A percentile compares a stretch with the other conserved stretches of the same genome.
phyloP scores from a whole-genome alignment of 495 filamentous ascomycete genomes.

The Tuber melanosporum region DNA sequence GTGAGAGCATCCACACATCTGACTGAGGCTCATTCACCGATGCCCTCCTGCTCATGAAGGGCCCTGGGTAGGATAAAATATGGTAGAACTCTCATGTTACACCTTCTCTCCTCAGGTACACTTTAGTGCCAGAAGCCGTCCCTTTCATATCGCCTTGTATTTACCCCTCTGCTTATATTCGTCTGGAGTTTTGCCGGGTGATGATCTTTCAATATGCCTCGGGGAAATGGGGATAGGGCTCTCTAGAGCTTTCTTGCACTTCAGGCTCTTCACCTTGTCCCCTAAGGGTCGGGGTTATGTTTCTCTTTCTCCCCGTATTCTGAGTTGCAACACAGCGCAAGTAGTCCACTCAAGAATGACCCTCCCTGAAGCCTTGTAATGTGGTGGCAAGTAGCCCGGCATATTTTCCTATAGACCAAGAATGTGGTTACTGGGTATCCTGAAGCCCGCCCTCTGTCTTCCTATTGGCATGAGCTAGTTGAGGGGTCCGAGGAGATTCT shows the following conservation, averaged over 20 bases:
- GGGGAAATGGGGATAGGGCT: not conserved
- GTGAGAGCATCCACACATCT: not conserved
- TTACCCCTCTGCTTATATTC: not conserved
- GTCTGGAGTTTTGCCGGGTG: not conserved
- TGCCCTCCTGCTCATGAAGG: not conserved
- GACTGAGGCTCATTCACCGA: not conserved
- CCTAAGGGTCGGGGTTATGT: not conserved
- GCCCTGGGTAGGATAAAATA: not conserved
- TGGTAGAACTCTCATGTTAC: not conserved
- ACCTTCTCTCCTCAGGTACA: not conserved
- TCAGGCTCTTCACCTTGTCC: not conserved
- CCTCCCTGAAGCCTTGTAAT: not conserved
- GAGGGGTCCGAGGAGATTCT: no score
- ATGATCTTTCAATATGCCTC: not conserved
- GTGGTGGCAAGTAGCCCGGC: not conserved
- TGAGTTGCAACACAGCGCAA: not conserved
- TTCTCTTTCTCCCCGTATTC: not conserved
- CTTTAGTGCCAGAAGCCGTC: not conserved
- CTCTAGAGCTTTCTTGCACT: not conserved
- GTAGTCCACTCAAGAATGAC: not conserved
- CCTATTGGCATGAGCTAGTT: not conserved
- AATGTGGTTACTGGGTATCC: not conserved
- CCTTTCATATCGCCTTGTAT: not conserved
- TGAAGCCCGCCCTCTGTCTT: not conserved
- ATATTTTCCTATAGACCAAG: not conserved